Evolutionary conservation across 306 rosid genomes (phyloP).

Genomic region (Ceratonia siliqua): DNA sequence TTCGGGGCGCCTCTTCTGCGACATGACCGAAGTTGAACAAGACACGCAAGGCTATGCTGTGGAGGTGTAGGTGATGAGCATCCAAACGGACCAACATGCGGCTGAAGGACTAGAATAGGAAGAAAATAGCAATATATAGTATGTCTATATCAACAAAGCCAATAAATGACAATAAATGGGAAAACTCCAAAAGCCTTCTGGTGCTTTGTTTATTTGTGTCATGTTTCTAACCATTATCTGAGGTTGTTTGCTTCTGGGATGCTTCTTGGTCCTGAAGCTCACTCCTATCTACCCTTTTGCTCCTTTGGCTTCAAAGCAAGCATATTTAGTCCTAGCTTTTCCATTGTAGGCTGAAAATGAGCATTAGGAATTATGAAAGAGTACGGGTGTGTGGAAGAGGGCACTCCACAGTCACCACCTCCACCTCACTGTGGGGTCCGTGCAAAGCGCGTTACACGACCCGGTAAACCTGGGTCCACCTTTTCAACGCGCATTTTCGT

Average conservation of each 20-base stretch:
- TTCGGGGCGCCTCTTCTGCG: conserved; percentile 81
- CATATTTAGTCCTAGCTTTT: neutral
- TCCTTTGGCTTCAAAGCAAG: conserved; percentile 11
- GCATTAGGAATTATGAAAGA: neutral
- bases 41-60: neutral
- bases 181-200: conserved; percentile 28
- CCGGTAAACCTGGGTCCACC: conserved; percentile 33
- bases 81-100: conserved; percentile 49
- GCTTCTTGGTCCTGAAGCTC: conserved; percentile 44
- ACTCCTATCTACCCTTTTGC: neutral
- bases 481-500: conserved; percentile 10
- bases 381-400: neutral
- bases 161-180: conserved; percentile 27
- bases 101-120: neutral
- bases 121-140: conserved; percentile 14
- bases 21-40: conserved; percentile 48
- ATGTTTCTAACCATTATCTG: conserved; percentile 26
- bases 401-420: neutral
- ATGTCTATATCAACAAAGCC: neutral
- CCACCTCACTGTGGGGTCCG: conserved; percentile 42
- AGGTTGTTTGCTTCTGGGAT: conserved; percentile 60
- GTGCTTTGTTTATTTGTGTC: conserved; percentile 1
- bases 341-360: neutral
- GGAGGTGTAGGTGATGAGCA: conserved; percentile 20
- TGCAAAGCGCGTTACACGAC: conserved; percentile 45